Conservation (phyloP, 192 early-diverging fungal species). For the Dimargaris xerosporica region DNA sequence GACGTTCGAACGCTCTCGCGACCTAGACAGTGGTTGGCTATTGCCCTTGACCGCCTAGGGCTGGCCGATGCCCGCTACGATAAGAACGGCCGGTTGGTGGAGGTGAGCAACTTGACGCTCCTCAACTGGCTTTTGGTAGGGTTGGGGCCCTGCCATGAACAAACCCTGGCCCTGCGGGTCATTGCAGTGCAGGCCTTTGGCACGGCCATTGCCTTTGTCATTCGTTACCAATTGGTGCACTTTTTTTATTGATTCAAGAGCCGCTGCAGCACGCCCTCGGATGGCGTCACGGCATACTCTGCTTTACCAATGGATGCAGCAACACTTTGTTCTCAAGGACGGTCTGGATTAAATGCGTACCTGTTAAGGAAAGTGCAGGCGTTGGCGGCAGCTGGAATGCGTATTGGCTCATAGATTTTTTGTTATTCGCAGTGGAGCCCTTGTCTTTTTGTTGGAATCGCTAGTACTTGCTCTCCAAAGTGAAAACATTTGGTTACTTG, state of each 20-base stretch:
- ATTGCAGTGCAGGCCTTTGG: conserved; percentile 50
- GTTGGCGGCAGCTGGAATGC: no score
- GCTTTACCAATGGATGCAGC: no score
- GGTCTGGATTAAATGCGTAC: no score
- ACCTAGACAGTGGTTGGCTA: conserved; percentile 19
- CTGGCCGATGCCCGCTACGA: conserved; percentile 18
- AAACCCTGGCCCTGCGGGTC: conserved; percentile 36
- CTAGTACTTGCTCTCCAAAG: no score
- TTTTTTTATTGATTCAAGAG: conserved; percentile 78
- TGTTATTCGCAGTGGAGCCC: no score
- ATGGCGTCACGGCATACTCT: neutral
- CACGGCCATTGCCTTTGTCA: conserved; percentile 56
- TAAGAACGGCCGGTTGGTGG: conserved; percentile 27
- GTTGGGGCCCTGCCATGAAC: conserved; percentile 59
- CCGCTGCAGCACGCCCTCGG: no score
- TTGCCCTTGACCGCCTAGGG: conserved; percentile 2
- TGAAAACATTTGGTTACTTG: no score
- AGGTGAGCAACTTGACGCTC: conserved; percentile 82
- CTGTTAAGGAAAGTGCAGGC: no score
- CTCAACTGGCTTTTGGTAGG: conserved; percentile 79
- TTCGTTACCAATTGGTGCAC: conserved; percentile 65
- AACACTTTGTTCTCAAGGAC: no score
- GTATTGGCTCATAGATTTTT: no score
- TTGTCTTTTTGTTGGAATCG: no score
- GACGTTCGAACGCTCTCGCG: neutral